Conservation (phyloP, 495 filamentous ascomycete species). For the Talaromyces wortmannii region DNA sequence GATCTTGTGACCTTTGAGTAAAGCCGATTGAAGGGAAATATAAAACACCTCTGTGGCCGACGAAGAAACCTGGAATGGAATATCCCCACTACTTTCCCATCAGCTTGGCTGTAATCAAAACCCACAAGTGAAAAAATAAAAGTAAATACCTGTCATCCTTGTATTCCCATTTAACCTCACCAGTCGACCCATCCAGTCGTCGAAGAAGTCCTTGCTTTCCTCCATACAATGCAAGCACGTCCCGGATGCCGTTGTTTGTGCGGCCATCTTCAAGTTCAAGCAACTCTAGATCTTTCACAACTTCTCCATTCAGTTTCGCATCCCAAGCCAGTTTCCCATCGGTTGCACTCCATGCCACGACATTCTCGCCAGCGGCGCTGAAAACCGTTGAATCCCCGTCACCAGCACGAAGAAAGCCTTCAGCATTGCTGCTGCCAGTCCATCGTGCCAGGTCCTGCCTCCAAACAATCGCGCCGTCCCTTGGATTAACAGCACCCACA, state of each 20-base stretch:
- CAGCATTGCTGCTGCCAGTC: constrained; percentile 14
- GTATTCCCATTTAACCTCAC: constrained; percentile 73
- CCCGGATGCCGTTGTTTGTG: constrained; percentile 40
- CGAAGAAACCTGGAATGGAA: constrained; percentile 73
- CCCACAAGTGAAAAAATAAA: not conserved
- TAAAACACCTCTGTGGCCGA: constrained; percentile 69
- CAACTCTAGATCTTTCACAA: constrained; percentile 73
- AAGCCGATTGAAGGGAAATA: constrained; percentile 63
- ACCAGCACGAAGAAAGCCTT: constrained; percentile 59
- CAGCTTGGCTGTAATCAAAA: constrained; percentile 6
- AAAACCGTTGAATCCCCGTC: constrained; percentile 70
- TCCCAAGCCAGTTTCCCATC: constrained; percentile 77
- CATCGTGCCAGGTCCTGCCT: constrained; percentile 58
- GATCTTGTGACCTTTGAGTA: constrained; percentile 61
- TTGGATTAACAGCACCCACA: constrained; percentile 84
- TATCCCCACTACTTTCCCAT: constrained; percentile 46
- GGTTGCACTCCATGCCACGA: constrained; percentile 78
- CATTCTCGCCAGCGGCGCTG: constrained; percentile 56
- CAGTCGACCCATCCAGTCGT: constrained; percentile 64
- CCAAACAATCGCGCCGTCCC: constrained; percentile 79
- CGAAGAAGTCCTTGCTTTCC: constrained; percentile 51
- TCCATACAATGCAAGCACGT: constrained; percentile 63
- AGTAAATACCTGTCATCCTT: constrained; percentile 48
- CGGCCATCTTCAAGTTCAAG: constrained; percentile 59
- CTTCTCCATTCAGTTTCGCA: constrained; percentile 43